Evolutionary conservation across 305 asterid species (phyloP), one percentile per base, ranked within the genome.

Genomic region (Fraxinus angustifolia): DNA sequence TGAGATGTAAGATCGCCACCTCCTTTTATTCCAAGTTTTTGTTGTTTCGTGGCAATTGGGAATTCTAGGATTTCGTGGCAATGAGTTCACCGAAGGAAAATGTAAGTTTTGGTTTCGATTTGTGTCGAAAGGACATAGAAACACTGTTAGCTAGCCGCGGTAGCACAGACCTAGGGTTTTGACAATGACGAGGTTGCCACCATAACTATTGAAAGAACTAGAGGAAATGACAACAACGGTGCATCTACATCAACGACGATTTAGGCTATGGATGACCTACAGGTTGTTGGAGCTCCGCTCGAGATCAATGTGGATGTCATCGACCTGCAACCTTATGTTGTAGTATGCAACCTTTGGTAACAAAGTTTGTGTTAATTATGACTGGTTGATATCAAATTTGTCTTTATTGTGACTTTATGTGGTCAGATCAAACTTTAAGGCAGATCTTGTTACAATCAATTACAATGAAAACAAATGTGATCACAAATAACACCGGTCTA

Each of bases 121-220:
- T 14, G 86, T 90, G 91, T 65, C 17, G 17, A 11, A 91, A 87
- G 85, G 87, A 88, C 68, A 90, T 88, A 68, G 86, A 90, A 87
- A 88, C 90, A 1, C 23, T 88, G 80, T 75, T 90, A 76, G 92
- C 93, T 81, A 76, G 92, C 93, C 79, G 92, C 93, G 0, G 90
- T 88, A 21, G 91, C 93, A 67, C 88, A 83, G 16, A 65, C 73
- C 35, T 35, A 28, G 1, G 73, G 35, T 26, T 85, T 91, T 36
- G 95, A 87, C 40, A 91, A 86, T 17, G 87, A 87, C 2, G 89
- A 87, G 35, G 62, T 88, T 11, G 78, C 19, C 73, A 0, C 73
- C 2, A 8, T 33, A 5, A 87, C 33, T 28, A 42, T 83, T 53
- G 82, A 82, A 1, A 58, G 85, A 79, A 79, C 82, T 75, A 14